These are phyloP conservation scores for Euphrasia arctica DNA, from an alignment of 305 asterid species.

Conservation along the genomic window DNA sequence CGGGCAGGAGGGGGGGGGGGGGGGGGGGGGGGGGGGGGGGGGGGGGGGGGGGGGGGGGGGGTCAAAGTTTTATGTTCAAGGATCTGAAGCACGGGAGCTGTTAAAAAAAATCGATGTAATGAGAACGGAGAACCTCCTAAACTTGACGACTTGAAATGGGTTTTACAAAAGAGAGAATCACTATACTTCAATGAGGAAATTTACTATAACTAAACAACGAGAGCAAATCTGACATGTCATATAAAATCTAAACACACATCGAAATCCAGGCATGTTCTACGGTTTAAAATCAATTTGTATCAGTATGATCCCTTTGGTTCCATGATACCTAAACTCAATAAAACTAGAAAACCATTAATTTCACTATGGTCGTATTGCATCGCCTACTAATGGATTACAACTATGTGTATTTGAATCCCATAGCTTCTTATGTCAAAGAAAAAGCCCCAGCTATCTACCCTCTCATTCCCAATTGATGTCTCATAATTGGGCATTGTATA, in stretches of 20 bases:
- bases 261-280: not conserved
- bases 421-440: not conserved
- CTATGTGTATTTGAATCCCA: no score
- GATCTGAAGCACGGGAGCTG: not conserved
- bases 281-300: not conserved
- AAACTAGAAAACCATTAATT: not conserved
- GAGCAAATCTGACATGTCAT: not conserved
- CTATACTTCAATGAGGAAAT: not conserved
- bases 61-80: no score
- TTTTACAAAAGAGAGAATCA: not conserved
- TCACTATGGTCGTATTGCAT: not conserved
- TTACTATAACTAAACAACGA: not conserved
- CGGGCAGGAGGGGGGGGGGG: no score
- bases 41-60: no score
- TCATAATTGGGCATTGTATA: not conserved
- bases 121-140: not conserved
- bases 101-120: not conserved
- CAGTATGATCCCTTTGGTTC: not conserved
- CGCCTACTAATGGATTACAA: not conserved
- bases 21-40: no score
- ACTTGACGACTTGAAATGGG: not conserved
- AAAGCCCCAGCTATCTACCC: not conserved
- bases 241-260: not conserved
- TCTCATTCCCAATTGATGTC: not conserved
- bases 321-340: not conserved